Evolutionary conservation across 768 basidiomycete genomes (phyloP), one percentile per base, ranked within the genome.

Genomic region (Leucocoprinus birnbaumii): DNA sequence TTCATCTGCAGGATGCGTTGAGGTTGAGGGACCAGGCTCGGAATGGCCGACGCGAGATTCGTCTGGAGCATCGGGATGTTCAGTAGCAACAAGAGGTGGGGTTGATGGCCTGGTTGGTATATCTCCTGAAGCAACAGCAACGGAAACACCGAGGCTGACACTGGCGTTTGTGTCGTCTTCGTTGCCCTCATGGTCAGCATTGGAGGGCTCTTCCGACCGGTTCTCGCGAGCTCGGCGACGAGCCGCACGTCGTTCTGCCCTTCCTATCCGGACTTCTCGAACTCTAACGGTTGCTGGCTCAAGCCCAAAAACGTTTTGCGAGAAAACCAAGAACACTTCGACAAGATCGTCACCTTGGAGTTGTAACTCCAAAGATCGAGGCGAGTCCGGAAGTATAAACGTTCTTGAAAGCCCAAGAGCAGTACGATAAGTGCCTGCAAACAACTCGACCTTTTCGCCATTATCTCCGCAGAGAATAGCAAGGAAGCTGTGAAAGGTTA

Each of bases 211-310:
- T 5, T 82, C 81, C 16, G 76, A 73, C 43, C 85, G 76, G 34
- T 78, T 78, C 65, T 88, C 89, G 31, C 91, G 81, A 13, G 88
- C 85, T 50, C 92, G 79, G 53, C 94, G 79, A 31, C 93, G 78
- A 19, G 92, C 90, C 10, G 92, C 91, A 56, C 94, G 73, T 27
- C 93, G 80, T 68, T 94, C 94, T 2, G 90, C 89, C 3, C 93
- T 84, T 6, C 91, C 93, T 42, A 95, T 92, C 31, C 94, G 80
- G 21, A 96, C 93, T 68, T 96, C 94, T 3, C 93, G 85, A n/a
- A 96, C 93, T 24, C 93, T 82, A 18, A 96, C 93, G 0, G 94
- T 96, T 2, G 92, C 92, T 9, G 93, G 93, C 66, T 95, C 93
- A 35, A 95, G 72, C 10, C 94, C 93, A 64, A 95, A 95, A 25